A percentile compares a stretch with the other conserved stretches of the same genome.
These are phyloP conservation scores for Monosporascus ibericus DNA, from an alignment of 2,329 filamentous ascomycete genomes.

Conservation along the genomic window DNA sequence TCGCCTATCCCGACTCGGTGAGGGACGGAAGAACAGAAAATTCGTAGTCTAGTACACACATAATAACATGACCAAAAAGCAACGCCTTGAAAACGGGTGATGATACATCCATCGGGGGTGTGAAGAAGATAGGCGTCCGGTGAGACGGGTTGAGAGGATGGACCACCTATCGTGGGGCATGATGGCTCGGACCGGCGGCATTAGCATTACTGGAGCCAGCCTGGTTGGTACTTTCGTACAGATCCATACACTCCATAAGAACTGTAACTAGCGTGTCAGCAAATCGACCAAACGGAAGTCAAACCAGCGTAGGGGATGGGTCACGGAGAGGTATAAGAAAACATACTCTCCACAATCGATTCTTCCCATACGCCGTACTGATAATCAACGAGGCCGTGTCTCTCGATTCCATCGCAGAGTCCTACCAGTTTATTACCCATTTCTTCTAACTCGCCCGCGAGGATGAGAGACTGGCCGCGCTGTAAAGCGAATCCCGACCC, in stretches of 20 bases:
- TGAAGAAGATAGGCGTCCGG: constrained; percentile 2
- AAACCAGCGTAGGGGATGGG: background rate
- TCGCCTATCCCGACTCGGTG: background rate
- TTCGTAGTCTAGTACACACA: constrained; percentile 17
- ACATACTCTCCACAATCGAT: constrained; percentile 76
- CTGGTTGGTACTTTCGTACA: constrained; percentile 36
- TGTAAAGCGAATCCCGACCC: constrained; percentile 51
- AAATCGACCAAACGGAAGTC: background rate
- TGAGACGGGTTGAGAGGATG: background rate
- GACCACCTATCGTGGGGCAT: constrained; percentile 10
- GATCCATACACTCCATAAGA: constrained; percentile 34
- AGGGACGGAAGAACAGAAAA: constrained; percentile 11
- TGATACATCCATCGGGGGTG: constrained; percentile 14
- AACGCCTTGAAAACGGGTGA: constrained; percentile 20
- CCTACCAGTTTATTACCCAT: constrained; percentile 78
- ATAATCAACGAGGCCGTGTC: constrained; percentile 92
- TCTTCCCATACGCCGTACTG: constrained; percentile 97
- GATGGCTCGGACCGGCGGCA: constrained; percentile 13
- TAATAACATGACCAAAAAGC: constrained; percentile 11
- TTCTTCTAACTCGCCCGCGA: constrained; percentile 62
- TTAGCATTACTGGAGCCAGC: constrained; percentile 24
- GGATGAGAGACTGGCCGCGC: constrained; percentile 58
- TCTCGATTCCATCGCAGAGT: constrained; percentile 80
- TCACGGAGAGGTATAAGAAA: background rate
- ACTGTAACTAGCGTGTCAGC: constrained; percentile 12